Percentiles rank a stretch among this genome's conserved stretches.
Evolutionary conservation across 495 filamentous ascomycete species (phyloP).

Genomic region (Podospora sp.): DNA sequence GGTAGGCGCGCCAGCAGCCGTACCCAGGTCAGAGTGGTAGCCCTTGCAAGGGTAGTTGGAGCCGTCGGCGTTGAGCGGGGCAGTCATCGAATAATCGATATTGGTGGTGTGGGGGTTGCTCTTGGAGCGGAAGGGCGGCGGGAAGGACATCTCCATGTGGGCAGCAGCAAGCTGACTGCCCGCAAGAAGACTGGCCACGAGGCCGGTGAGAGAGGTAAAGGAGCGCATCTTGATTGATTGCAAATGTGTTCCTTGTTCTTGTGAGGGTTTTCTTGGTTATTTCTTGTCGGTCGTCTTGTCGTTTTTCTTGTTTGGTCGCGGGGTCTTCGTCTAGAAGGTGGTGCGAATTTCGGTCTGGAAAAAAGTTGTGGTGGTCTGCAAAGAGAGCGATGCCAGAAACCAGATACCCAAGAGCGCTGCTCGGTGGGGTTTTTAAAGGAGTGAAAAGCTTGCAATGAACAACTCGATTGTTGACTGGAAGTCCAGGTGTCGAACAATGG

Average conservation of each 20-base stretch:
- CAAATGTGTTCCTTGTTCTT: not conserved
- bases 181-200: slow-evolving; percentile 34
- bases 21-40: slow-evolving; percentile 58
- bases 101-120: slow-evolving; percentile 52
- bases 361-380: not conserved
- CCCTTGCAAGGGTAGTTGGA: slow-evolving; percentile 69
- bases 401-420: not conserved
- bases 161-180: slow-evolving; percentile 46
- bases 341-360: not conserved
- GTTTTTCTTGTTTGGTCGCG: not conserved
- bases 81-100: slow-evolving; percentile 60
- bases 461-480: slow-evolving; percentile 10
- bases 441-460: not conserved
- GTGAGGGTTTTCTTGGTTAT: not conserved
- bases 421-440: not conserved
- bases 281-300: not conserved
- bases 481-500: slow-evolving; percentile 14
- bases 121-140: slow-evolving; percentile 57
- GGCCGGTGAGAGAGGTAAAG: slow-evolving; percentile 32
- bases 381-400: too few species aligned
- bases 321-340: slow-evolving; percentile 12
- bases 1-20: slow-evolving; percentile 46
- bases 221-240: slow-evolving; percentile 39
- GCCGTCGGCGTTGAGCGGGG: slow-evolving; percentile 52
- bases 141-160: slow-evolving; percentile 63